phyloP scores from a whole-genome alignment of 2,329 filamentous ascomycete genomes.

The Penicillium sp. region DNA sequence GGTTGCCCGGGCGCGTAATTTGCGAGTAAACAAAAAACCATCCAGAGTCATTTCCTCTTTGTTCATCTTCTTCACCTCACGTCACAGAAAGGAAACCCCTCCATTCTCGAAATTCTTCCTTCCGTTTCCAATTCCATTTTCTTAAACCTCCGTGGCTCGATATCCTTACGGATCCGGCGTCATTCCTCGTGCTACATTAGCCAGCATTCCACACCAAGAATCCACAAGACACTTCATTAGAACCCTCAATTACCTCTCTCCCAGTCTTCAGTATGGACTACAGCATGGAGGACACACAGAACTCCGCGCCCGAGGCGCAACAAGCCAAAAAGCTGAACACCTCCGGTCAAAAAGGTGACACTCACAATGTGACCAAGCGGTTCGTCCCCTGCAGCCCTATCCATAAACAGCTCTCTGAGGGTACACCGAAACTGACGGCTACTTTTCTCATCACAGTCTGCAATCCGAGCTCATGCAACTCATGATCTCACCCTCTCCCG shows the following conservation, averaged over 20 bases:
- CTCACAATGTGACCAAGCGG: conserved; percentile 75
- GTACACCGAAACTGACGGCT: neutral
- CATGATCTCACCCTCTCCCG: conserved; percentile 91
- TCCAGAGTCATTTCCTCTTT: neutral
- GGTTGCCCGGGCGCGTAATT: conserved; percentile 9
- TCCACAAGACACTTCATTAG: neutral
- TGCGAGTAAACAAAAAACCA: conserved; percentile 8
- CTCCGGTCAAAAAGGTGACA: conserved; percentile 58
- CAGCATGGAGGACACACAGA: conserved; percentile 61
- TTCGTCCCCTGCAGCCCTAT: conserved; percentile 44
- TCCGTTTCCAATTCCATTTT: neutral
- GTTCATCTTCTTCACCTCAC: neutral
- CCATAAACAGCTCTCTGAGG: neutral
- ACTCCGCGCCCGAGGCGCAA: conserved; percentile 60
- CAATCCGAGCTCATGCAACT: conserved; percentile 98
- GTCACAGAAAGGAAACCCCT: neutral
- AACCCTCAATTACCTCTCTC: neutral
- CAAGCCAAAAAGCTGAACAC: conserved; percentile 59
- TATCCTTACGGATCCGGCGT: conserved; percentile 5
- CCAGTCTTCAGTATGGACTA: conserved; percentile 48
- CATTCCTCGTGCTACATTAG: conserved; percentile 7
- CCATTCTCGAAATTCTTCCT: neutral
- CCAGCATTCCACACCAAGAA: conserved; percentile 6
- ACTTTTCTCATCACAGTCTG: conserved; percentile 54
- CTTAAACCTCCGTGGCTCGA: neutral